Evolutionary conservation across 495 filamentous ascomycete genomes (phyloP), one percentile per base, ranked within the genome.

Genomic region (Penicillium longicatenatum): DNA sequence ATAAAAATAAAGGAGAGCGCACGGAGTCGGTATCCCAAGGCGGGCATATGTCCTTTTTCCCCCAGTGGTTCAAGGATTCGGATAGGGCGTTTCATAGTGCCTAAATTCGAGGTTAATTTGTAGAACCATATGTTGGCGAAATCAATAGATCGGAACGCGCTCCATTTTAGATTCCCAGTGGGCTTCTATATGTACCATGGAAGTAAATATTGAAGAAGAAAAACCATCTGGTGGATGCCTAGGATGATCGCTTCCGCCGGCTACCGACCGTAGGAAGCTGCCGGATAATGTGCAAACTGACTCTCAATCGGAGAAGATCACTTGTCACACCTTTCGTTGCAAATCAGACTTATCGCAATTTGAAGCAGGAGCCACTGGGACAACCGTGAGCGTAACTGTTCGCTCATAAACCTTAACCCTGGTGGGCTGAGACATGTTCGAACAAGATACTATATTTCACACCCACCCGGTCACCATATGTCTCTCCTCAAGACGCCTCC

Each of bases 261-360:
- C 29, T 48, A 29, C 45, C 45, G 54, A 43, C 54, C 35, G 46
- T 39, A 30, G 43, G 2, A 21, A 24, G 3, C 20, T 11, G 17
- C 52, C 41, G 52, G 21, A 17, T 14, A 37, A 16, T 53, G 49
- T 17, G 30, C 42, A 35, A 3, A 35, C 12, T 9, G 39, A 48
- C 37, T 54, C 47, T 39, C 49, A 20, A 47, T 48, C 47, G 26
- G 56, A 37, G n/a, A 48, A 50, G 22, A 12, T 46, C 50, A 57
- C 16, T 39, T 63, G 55, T 61, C 53, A 48, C 55, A 59, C 55
- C 8, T 20, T 53, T n/a, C 48, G 39, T 68, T 65, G 20, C 14
- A 57, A 68, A 65, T 54, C 52, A 20, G 49, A 53, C 59, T 26
- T 39, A 39, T 52, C 42, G 52, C 45, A 60, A 58, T 58, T 56